Base-by-base conservation (phyloP, 2,329 filamentous ascomycete species). In the Meredithiella fracta region DNA sequence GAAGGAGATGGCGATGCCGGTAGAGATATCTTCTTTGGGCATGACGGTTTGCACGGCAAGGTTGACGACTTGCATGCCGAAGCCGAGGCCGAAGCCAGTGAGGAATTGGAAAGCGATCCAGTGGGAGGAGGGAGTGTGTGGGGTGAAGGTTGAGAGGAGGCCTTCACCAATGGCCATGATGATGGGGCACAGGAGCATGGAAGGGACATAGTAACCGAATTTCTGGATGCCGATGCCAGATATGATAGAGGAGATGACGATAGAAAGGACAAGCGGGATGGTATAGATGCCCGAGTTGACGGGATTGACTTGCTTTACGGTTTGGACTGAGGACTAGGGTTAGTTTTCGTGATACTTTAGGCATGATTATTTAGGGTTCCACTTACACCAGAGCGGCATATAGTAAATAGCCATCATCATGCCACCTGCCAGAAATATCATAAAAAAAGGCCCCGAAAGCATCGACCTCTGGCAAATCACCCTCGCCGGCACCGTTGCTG, bases 51-150 rank as follows among this genome's bases (percentile, higher is more conserved):
- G 77, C 3, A 76, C 71, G 1, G 78, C 78, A 20, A 82, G 73
- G 55, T 71, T 68, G 15, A 75, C 69, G 2, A 77, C 73, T 62
- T 82, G 78, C 69, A 83, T 76, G 4, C 75, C 74, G 23, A 77
- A 67, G 2, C 80, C 80, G 3, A 81, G 63, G 1, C 79, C 79
- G 51, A 79, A 73, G 17, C 80, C 80, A 5, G 74, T 68, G 20
- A 83, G 63, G 56, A 79, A 76, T 62, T 82, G 77, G 62, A 70
- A 82, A 11, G 70, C 76, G 56, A 81, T 78, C 79, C 79, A 83
- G 58, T 75, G 70, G 1, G 69, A 65, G 1, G 72, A 70, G 2
- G 67, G 65, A 14, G 74, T 75, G 52, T 65, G 60, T 1, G 73
- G 71, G 15, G 64, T 67, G 31, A 82, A 72, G 0, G 77, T 82